Percentiles rank a stretch among this genome's conserved stretches.
phyloP scores from a whole-genome alignment of 768 basidiomycete species.

The Gymnopilus junonius region DNA sequence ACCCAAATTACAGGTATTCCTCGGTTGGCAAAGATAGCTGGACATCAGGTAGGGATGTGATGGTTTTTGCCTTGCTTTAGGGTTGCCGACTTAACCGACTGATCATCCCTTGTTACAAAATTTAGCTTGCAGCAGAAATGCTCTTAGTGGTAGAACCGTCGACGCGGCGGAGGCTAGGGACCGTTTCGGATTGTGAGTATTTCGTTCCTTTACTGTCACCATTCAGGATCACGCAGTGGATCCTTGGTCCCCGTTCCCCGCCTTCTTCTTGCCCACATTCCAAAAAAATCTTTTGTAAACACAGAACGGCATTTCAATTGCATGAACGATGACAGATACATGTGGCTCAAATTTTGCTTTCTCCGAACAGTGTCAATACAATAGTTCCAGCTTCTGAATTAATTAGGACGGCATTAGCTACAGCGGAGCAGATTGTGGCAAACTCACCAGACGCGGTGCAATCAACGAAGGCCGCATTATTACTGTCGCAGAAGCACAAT shows the following conservation, averaged over 20 bases:
- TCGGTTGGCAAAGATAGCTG: conserved; percentile 62
- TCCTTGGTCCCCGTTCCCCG: background rate
- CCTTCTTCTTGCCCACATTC: background rate
- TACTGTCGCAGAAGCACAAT: conserved; percentile 57
- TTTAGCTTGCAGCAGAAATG: conserved; percentile 74
- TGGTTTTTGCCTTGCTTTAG: background rate
- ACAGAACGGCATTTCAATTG: background rate
- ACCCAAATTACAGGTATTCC: conserved; percentile 57
- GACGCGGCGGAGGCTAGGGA: conserved; percentile 68
- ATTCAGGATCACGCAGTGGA: background rate
- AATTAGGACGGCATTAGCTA: conserved; percentile 60
- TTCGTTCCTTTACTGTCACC: conserved; percentile 6
- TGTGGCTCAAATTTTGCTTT: conserved; percentile 5
- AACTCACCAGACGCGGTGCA: conserved; percentile 86
- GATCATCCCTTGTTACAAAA: background rate
- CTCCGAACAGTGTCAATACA: conserved; percentile 62
- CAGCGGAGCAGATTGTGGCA: conserved; percentile 59
- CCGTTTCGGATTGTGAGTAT: conserved; percentile 75
- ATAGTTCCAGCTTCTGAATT: conserved; percentile 64
- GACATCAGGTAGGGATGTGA: conserved; percentile 66
- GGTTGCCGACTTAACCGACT: conserved; percentile 2
- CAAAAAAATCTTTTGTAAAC: background rate
- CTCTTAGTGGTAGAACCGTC: conserved; percentile 70
- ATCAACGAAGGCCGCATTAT: conserved; percentile 71
- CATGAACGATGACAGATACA: conserved; percentile 4